Percentiles rank a stretch among this genome's conserved stretches.
These are phyloP conservation scores for Trametes maxima DNA, from an alignment of 768 basidiomycete genomes.

Conservation along the genomic window DNA sequence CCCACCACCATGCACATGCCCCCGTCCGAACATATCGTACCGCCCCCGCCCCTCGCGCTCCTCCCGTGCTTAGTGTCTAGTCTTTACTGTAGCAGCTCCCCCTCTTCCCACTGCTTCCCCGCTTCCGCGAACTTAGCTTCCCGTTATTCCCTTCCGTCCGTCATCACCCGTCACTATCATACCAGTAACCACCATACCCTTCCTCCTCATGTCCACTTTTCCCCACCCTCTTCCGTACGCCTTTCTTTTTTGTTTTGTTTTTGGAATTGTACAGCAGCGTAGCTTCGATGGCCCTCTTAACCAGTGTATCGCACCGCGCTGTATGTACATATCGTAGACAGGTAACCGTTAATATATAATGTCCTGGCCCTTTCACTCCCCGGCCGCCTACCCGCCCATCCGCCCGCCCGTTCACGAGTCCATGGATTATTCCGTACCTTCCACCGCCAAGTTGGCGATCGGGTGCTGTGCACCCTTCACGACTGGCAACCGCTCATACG, in stretches of 20 bases:
- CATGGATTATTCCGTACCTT: background rate
- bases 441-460: background rate
- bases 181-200: background rate
- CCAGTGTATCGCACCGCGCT: slow-evolving; percentile 11
- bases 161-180: background rate
- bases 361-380: background rate
- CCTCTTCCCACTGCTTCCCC: background rate
- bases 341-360: slow-evolving; percentile 21
- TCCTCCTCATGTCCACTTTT: background rate
- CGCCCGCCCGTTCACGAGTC: background rate
- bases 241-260: too few species aligned
- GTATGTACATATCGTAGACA: slow-evolving; percentile 22
- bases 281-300: background rate
- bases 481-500: background rate
- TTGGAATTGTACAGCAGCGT: background rate
- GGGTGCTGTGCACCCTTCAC: too few species aligned
- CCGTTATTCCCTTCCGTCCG: background rate
- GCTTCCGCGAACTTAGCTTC: background rate
- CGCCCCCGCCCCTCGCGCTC: background rate
- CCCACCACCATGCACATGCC: slow-evolving; percentile 6
- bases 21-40: slow-evolving; percentile 11
- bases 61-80: background rate
- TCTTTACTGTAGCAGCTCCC: background rate
- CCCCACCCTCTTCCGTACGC: background rate
- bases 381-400: too few species aligned